Evolutionary conservation across 345 rosid species (phyloP).

Genomic region (Noccaea bulbosa): DNA sequence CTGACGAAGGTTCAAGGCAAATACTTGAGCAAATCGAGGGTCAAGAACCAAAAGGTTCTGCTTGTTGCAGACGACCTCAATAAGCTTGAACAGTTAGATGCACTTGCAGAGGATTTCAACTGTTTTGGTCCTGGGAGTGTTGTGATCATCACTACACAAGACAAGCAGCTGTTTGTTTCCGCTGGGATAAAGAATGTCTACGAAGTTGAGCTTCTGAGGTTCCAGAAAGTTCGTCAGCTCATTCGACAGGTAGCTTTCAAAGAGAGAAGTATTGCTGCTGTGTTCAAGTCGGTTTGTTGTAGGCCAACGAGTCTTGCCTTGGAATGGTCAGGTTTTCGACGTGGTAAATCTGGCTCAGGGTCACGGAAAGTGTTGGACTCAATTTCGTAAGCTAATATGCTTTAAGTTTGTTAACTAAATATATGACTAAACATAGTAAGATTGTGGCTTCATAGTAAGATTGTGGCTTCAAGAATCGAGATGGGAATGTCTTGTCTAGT

Average conservation of each 20-base stretch:
- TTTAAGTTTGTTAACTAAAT: too few relatives aligned
- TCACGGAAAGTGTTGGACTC: too few relatives aligned
- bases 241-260: constrained; percentile 8
- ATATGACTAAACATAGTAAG: too few relatives aligned
- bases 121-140: constrained; percentile 36
- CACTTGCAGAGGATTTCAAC: constrained; percentile 31
- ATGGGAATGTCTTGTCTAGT: too few relatives aligned
- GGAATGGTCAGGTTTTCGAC: too few relatives aligned
- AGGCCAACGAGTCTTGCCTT: too few relatives aligned
- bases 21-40: constrained; percentile 19
- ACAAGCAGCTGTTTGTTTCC: constrained; percentile 28
- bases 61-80: constrained; percentile 29
- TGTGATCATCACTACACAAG: constrained; percentile 41
- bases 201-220: constrained; percentile 25
- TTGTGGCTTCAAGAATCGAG: too few relatives aligned
- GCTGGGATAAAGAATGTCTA: constrained; percentile 24
- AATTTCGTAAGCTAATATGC: too few relatives aligned
- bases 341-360: too few relatives aligned
- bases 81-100: constrained; percentile 30
- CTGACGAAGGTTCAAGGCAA: constrained; percentile 4
- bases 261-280: constrained; percentile 2
- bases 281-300: too few relatives aligned
- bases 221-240: constrained; percentile 29
- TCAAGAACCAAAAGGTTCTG: constrained; percentile 27
- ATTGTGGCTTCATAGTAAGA: too few relatives aligned